Conservation (phyloP, 2,329 filamentous ascomycete genomes). For the Didymella keratinophila region DNA sequence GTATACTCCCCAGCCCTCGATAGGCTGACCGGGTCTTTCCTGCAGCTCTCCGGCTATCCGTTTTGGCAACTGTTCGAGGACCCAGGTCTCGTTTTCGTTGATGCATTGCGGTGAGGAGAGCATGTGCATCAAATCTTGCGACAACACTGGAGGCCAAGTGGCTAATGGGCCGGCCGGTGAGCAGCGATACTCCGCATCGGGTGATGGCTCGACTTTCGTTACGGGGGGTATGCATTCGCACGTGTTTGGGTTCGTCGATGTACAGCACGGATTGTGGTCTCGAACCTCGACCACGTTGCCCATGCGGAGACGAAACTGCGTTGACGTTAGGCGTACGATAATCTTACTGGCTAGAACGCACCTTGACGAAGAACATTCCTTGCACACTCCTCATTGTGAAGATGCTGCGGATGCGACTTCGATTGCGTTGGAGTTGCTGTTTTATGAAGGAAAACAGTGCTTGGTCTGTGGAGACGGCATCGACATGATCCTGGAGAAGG, state of each 20-base stretch:
- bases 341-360: neutral
- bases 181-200: constrained; percentile 35
- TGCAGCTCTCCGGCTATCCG: constrained; percentile 30
- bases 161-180: constrained; percentile 25
- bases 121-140: constrained; percentile 30
- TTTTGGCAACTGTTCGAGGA: constrained; percentile 35
- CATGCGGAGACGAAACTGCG: constrained; percentile 22
- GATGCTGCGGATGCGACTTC: constrained; percentile 16
- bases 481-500: constrained; percentile 32
- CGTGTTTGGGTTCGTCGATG: neutral
- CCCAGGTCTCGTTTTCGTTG: constrained; percentile 29
- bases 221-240: constrained; percentile 38
- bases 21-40: constrained; percentile 26
- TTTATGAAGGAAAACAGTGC: constrained; percentile 30
- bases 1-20: constrained; percentile 36
- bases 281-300: constrained; percentile 34
- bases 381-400: constrained; percentile 29
- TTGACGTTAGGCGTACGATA: neutral
- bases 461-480: constrained; percentile 27
- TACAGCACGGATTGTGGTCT: constrained; percentile 28
- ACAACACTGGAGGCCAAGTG: constrained; percentile 32
- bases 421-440: constrained; percentile 19
- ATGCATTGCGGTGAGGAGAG: constrained; percentile 29
- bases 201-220: constrained; percentile 31
- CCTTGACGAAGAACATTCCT: constrained; percentile 33